phyloP scores from a whole-genome alignment of 2,329 filamentous ascomycete genomes.

The Aspergillus novoparasiticus region DNA sequence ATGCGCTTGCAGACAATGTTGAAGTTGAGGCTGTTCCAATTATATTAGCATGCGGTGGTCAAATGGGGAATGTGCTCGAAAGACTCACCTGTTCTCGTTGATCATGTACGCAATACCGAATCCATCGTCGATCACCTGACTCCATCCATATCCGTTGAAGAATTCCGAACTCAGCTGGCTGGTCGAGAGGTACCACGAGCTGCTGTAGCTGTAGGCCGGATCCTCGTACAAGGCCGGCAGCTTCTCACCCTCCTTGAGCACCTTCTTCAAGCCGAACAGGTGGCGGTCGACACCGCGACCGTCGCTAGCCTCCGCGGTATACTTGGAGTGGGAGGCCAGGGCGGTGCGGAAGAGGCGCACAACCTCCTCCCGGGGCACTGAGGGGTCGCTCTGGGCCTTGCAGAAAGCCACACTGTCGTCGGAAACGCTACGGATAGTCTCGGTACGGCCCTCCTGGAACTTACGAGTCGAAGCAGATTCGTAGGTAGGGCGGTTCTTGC shows the following conservation, averaged over 20 bases:
- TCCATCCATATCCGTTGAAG: conserved; percentile 99
- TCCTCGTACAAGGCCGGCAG: conserved; percentile 83
- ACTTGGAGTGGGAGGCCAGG: conserved; percentile 79
- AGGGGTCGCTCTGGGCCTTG: conserved; percentile 75
- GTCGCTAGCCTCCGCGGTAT: conserved; percentile 85
- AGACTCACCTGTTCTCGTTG: conserved; percentile 84
- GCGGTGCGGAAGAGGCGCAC: conserved; percentile 80
- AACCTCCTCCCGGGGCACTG: conserved; percentile 64
- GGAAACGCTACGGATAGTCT: conserved; percentile 90
- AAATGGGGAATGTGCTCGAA: neutral
- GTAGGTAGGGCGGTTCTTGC: conserved; percentile 95
- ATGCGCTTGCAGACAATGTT: conserved; percentile 95
- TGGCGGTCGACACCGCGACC: conserved; percentile 95
- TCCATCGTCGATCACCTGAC: conserved; percentile 91
- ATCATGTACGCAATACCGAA: conserved; percentile 99
- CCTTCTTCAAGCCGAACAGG: conserved; percentile 94
- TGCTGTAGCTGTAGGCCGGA: conserved; percentile 79
- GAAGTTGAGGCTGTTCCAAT: conserved; percentile 80
- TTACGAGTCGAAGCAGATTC: conserved; percentile 93
- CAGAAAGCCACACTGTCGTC: conserved; percentile 92
- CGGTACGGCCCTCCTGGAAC: conserved; percentile 94
- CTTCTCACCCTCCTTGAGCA: conserved; percentile 77
- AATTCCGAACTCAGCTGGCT: conserved; percentile 93
- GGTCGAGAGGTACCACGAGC: conserved; percentile 85
- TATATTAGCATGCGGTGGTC: conserved; percentile 13